Base-by-base conservation (phyloP, 1,284 basidiomycete species). In the Austroboletus rostrupii region DNA sequence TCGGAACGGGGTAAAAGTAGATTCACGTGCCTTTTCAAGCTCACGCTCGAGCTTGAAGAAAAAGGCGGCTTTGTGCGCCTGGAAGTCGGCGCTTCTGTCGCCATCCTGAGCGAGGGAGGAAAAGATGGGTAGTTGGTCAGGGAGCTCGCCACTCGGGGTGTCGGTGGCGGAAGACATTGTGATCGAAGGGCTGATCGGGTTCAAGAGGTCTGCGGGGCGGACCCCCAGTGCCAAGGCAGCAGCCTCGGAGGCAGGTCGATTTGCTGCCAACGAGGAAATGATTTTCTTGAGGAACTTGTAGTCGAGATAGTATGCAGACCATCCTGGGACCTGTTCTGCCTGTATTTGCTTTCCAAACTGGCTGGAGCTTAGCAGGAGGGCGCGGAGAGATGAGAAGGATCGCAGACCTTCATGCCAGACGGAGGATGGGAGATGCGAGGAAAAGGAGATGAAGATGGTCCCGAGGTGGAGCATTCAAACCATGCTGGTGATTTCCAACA, bases 271-370 rank as follows among this genome's bases (percentile, higher is more conserved):
- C n/a, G 96, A 97, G 55, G 97, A 98, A 67, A 99, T 97, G 65
- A 99, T 98, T 81, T 96, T 96, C 75, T 97, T 97, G 68, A 97
- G 78, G 60, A 89, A 89, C 76, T 99, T 99, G 81, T 99, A 99
- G 75, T 99, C 97, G 59, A 98, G 83, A 71, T 99, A 99, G 74
- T 92, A 94, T 28, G 80, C 72, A 20, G 91, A 92, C 97, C 97
- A 99, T 73, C 95, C 95, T 47, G 97, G 94, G 50, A 98, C 87
- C 73, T 97, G 94, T 70, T 96, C 90, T 32, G 90, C 87, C 71
- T 96, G 93, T 59, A 99, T 94, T 61, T 94, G 90, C 76, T 99
- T 99, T 62, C 97, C 97, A 70, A 99, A 99, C 95, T 99, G 52
- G 38, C 47, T 4, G 23, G 19, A 32, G 23, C 9, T 38, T 11